Conservation (phyloP, 2,329 filamentous ascomycete genomes). For the Fusarium phyllophilum region DNA sequence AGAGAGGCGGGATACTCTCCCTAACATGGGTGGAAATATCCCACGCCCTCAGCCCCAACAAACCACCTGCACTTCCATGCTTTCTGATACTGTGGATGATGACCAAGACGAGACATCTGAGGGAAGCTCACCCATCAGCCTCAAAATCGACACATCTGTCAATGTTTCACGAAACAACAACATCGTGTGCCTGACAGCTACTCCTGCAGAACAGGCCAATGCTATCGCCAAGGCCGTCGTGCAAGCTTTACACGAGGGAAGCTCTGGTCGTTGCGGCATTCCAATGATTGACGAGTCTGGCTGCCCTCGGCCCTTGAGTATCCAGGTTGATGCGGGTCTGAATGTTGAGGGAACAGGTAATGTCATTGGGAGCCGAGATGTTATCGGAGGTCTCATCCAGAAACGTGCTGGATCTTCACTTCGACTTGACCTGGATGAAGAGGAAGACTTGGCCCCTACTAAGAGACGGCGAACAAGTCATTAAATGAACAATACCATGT, state of each 20-base stretch:
- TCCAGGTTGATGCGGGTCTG: slow-evolving; percentile 59
- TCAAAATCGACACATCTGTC: slow-evolving; percentile 61
- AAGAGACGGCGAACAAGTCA: slow-evolving; percentile 41
- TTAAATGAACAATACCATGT: not conserved
- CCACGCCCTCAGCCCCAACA: slow-evolving; percentile 10
- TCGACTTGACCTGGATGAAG: slow-evolving; percentile 34
- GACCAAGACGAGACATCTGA: slow-evolving; percentile 38
- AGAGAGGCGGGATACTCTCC: slow-evolving; percentile 9
- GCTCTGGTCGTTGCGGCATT: slow-evolving; percentile 52
- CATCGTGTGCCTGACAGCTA: slow-evolving; percentile 55
- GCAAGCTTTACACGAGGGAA: slow-evolving; percentile 55
- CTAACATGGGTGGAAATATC: slow-evolving; percentile 5
- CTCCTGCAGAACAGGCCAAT: slow-evolving; percentile 53
- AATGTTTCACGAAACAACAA: slow-evolving; percentile 60
- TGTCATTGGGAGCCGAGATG: slow-evolving; percentile 51
- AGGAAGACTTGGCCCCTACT: slow-evolving; percentile 20
- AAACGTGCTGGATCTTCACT: slow-evolving; percentile 24
- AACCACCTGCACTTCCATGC: slow-evolving; percentile 7
- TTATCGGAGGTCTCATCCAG: slow-evolving; percentile 45
- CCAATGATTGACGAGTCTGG: slow-evolving; percentile 60
- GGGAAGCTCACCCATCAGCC: slow-evolving; percentile 52
- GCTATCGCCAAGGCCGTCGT: slow-evolving; percentile 58
- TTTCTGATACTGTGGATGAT: slow-evolving; percentile 8
- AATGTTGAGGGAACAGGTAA: slow-evolving; percentile 58
- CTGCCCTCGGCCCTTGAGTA: slow-evolving; percentile 52